A percentile compares a stretch with the other conserved stretches of the same genome.
phyloP scores from a whole-genome alignment of 1,284 basidiomycete species.

The Pseudomicrostroma phylloplanum region DNA sequence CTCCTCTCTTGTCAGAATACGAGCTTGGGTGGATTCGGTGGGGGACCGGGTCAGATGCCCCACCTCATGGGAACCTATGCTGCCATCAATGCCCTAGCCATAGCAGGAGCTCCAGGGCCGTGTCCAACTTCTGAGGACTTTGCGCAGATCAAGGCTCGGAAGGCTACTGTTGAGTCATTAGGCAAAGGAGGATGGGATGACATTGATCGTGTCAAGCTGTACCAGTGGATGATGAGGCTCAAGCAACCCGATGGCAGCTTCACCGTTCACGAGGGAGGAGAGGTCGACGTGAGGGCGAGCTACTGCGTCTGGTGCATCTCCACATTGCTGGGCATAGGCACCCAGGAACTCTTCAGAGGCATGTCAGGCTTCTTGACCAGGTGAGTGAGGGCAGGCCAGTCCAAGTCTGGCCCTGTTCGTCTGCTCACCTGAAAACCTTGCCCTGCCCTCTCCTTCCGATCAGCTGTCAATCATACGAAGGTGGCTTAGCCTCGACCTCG shows the following conservation, averaged over 20 bases:
- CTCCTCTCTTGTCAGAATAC: slow-evolving; percentile 46
- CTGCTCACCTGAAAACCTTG: background rate
- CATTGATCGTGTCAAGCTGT: slow-evolving; percentile 59
- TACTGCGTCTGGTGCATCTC: slow-evolving; percentile 72
- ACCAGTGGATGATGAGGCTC: slow-evolving; percentile 82
- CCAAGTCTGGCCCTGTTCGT: background rate
- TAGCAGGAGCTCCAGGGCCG: slow-evolving; percentile 62
- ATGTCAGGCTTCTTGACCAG: slow-evolving; percentile 58
- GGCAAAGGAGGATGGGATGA: slow-evolving; percentile 50
- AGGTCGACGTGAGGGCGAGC: slow-evolving; percentile 82
- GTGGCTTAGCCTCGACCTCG: slow-evolving; percentile 81
- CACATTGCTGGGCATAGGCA: slow-evolving; percentile 70
- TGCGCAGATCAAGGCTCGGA: slow-evolving; percentile 1
- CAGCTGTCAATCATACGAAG: slow-evolving; percentile 95
- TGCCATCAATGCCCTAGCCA: slow-evolving; percentile 73
- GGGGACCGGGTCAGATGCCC: slow-evolving; percentile 78
- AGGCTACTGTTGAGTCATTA: slow-evolving; percentile 57
- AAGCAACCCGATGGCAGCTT: slow-evolving; percentile 94
- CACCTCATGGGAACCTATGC: slow-evolving; percentile 91
- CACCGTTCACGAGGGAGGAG: slow-evolving; percentile 75
- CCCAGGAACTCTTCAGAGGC: slow-evolving; percentile 69
- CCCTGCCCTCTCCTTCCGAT: background rate
- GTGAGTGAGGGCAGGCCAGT: slow-evolving; percentile 53
- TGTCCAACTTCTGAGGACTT: slow-evolving; percentile 29
- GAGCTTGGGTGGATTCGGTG: slow-evolving; percentile 71